Base-by-base conservation (phyloP, 2,329 filamentous ascomycete species). In the Aquanectria penicillioides region DNA sequence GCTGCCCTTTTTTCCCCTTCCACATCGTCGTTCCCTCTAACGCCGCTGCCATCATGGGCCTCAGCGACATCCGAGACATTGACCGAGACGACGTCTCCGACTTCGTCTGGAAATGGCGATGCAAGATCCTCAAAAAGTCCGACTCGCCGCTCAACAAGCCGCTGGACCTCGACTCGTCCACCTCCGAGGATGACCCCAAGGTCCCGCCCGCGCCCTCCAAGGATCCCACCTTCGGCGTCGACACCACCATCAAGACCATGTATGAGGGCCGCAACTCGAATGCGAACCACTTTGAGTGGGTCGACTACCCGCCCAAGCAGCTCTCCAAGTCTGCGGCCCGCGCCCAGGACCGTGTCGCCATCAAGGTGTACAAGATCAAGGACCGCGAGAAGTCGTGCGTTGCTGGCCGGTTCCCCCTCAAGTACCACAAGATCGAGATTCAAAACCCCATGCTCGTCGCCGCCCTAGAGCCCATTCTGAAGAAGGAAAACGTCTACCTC, bases 351-450 rank as follows among this genome's bases (percentile, higher is more conserved):
- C 72, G 75, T 4, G 74, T 77, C 12, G 78, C 80, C 56, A 78
- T 83, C 71, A 78, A 75, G 59, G 69, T 81, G 17, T 82, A 74
- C 77, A 81, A 80, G 72, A 64, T 78, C 71, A 80, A 79, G 63
- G 78, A 82, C 63, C 57, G 57, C 22, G 66, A 67, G 9, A 80
- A 81, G 71, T 72, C 75, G 4, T 70, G 75, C 52, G 71, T 81
- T 31, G 71, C 62, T 0, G 78, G 78, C 20, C 68, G 69, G n/a
- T 75, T 70, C 28, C 69, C 73, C 10, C 69, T 81, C 51, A 78
- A 77, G 44, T 75, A 76, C 56, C 73, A 80, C 66, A 67, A 64
- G 61, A 70, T 83, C 34, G 73, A 77, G 49, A 61, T 82, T 7
- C 80, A 81, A 64, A 82, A 79, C 62, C 74, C 72, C 1, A 50